These are phyloP conservation scores for Fagopyrum homotropicum DNA, from an alignment of 148 eudicot species.

Conservation along the genomic window DNA sequence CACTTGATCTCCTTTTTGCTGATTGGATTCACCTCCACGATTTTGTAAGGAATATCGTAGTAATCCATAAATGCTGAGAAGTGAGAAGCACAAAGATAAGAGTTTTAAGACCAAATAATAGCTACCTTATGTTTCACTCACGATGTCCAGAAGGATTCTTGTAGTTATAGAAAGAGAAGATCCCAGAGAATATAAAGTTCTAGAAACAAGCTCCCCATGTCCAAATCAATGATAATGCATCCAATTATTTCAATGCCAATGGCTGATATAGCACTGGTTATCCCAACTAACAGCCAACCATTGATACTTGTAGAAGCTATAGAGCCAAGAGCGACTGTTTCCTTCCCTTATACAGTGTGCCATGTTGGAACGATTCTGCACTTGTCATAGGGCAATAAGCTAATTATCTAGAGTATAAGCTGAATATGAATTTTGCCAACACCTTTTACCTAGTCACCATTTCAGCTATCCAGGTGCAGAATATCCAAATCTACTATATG, in stretches of 20 bases:
- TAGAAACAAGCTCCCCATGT: not conserved
- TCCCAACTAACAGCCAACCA: too few relatives aligned
- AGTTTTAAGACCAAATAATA: not conserved
- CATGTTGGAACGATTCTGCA: too few relatives aligned
- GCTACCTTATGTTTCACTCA: not conserved
- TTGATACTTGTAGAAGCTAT: too few relatives aligned
- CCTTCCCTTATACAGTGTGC: too few relatives aligned
- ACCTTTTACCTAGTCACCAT: too few relatives aligned
- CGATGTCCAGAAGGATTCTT: not conserved
- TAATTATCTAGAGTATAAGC: too few relatives aligned
- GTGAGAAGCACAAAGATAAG: constrained; percentile 20
- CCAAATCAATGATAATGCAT: not conserved
- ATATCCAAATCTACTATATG: too few relatives aligned
- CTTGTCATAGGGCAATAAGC: too few relatives aligned
- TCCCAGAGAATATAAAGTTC: not conserved
- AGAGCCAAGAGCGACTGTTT: too few relatives aligned
- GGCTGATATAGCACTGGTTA: not conserved
- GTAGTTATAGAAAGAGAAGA: not conserved
- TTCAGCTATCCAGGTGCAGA: too few relatives aligned
- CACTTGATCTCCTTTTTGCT: constrained; percentile 95
- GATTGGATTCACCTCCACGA: constrained; percentile 96
- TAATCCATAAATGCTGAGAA: constrained; percentile 87
- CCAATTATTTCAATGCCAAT: not conserved
- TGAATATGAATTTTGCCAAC: too few relatives aligned
- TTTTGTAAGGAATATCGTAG: constrained; percentile 76